Conservation (phyloP, 768 basidiomycete species). For the Mycena capillaripes region DNA sequence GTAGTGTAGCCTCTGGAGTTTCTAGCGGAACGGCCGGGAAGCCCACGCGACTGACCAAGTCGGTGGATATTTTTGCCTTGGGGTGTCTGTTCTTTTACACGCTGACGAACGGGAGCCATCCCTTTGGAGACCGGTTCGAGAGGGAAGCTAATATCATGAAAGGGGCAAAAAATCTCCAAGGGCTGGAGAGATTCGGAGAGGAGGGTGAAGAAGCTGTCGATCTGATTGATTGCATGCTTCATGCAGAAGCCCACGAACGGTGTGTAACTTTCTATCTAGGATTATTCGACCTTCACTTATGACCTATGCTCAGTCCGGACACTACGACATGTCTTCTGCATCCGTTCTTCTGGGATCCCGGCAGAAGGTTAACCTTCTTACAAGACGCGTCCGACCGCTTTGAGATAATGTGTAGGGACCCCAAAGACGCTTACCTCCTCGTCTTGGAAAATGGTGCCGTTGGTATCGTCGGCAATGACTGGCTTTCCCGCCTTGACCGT, state of each 20-base stretch:
- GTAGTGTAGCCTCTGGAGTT: slow-evolving; percentile 63
- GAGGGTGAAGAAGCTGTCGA: slow-evolving; percentile 93
- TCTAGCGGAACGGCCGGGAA: slow-evolving; percentile 54
- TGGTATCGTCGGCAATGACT: slow-evolving; percentile 89
- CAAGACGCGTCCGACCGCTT: slow-evolving; percentile 98
- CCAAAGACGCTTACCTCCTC: slow-evolving; percentile 82
- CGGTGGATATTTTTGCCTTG: slow-evolving; percentile 96
- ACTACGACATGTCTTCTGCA: slow-evolving; percentile 90
- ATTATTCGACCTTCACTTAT: background rate
- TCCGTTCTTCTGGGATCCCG: slow-evolving; percentile 97
- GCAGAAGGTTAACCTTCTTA: slow-evolving; percentile 89
- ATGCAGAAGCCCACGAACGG: slow-evolving; percentile 82
- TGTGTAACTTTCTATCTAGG: slow-evolving; percentile 50
- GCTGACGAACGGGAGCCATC: slow-evolving; percentile 91
- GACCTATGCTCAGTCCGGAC: slow-evolving; percentile 74
- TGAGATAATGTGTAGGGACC: slow-evolving; percentile 97
- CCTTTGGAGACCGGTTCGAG: slow-evolving; percentile 94
- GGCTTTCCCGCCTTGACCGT: slow-evolving; percentile 89
- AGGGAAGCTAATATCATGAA: slow-evolving; percentile 95
- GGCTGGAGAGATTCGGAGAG: slow-evolving; percentile 87
- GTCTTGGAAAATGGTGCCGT: slow-evolving; percentile 79
- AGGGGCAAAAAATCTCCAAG: slow-evolving; percentile 77
- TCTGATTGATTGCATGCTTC: slow-evolving; percentile 84
- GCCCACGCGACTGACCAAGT: slow-evolving; percentile 87
- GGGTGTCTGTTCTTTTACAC: slow-evolving; percentile 97